Base-by-base conservation (phyloP, 2,329 filamentous ascomycete genomes). In the Clonostachys rhizophaga region DNA sequence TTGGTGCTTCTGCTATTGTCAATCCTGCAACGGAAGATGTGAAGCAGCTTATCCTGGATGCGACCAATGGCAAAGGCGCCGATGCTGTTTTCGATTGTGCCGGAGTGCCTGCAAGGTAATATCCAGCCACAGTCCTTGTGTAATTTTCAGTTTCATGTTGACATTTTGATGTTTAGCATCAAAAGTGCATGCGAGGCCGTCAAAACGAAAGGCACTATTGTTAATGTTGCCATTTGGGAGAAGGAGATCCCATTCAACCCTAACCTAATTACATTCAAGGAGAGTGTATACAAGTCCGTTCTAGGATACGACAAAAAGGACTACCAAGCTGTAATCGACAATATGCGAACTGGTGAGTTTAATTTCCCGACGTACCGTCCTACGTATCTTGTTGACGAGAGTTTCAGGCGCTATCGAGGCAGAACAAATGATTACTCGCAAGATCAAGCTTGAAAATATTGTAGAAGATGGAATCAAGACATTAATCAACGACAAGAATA, bases 341-440 rank as follows among this genome's bases (percentile, higher is more conserved):
- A 54, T 13, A 44, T 59, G 36, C 45, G 44, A 5, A 50, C 50
- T 12, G 55, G 56, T 47, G 45, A 51, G 47, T 6, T 9, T 3
- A 36, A 35, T n/a, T 18, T 5, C 13, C 18, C 2, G 4, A 40
- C 7, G 17, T n/a, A n/a, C n/a, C 9, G 6, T 11, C 30, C 3
- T 10, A 3, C 11, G 6, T 10, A 33, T 14, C 5, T 36, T 7
- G 24, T n/a, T 35, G 30, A n/a, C 35, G 16, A n/a, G 40, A 14
- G 6, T n/a, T 3, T 2, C 14, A 54, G 49, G 52, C 3, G 47
- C 53, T 11, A 50, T 79, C 40, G 68, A 71, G 47, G 75, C 77
- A 0, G 64, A 65, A 34, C 61, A 62, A 40, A 79, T 81, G 77
- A 78, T 81, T 37, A 81, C 76, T 1, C 68, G 72, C 47, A 75